phyloP scores from a whole-genome alignment of 345 rosid species.

The Eucalyptus cloeziana region DNA sequence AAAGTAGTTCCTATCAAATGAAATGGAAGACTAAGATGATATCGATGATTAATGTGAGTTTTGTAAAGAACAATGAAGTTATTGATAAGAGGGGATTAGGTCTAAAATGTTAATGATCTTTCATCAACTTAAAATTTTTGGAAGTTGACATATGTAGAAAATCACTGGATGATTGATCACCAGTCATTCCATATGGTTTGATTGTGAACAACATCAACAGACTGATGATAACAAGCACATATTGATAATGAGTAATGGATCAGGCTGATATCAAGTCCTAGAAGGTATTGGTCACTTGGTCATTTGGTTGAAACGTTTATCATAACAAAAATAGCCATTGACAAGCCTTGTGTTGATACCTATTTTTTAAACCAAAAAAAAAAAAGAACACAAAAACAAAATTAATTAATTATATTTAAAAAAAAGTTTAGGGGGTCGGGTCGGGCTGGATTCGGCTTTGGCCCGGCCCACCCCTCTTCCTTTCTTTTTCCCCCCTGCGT shows the following conservation, averaged over 20 bases:
- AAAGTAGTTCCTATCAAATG: not conserved
- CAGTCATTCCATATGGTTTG: not conserved
- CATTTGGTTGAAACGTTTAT: too few relatives aligned
- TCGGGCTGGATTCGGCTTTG: too few relatives aligned
- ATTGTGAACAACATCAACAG: not conserved
- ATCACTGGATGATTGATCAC: too few relatives aligned
- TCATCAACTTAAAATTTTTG: not conserved
- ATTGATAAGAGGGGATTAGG: not conserved
- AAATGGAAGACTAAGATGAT: not conserved
- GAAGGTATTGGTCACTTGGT: not conserved
- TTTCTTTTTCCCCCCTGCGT: too few relatives aligned
- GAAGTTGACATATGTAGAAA: not conserved
- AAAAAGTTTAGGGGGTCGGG: rapidly evolving
- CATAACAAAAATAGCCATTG: not conserved
- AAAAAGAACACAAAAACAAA: too few relatives aligned
- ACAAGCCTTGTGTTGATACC: too few relatives aligned
- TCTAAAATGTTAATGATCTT: not conserved
- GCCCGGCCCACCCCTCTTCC: rapidly evolving
- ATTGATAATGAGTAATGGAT: too few relatives aligned
- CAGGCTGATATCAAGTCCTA: not conserved
- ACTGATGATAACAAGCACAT: not conserved
- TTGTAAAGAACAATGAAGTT: not conserved
- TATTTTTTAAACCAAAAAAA: too few relatives aligned
- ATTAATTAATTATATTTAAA: too few relatives aligned
- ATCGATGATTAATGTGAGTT: not conserved